These are phyloP conservation scores for Magnolia sinica DNA, from an alignment of 164 flowering plant species.

Conservation along the genomic window DNA sequence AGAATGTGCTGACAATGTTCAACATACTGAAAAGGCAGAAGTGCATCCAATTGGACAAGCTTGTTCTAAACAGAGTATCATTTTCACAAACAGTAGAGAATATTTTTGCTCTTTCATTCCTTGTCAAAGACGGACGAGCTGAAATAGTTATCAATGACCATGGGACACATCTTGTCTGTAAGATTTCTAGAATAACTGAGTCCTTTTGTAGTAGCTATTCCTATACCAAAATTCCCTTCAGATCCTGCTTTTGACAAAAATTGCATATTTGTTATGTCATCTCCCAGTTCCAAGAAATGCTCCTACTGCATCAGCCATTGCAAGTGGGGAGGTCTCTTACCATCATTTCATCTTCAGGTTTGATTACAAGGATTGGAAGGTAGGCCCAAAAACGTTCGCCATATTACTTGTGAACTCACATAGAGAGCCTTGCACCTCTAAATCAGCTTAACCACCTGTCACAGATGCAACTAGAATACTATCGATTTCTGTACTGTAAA, in stretches of 20 bases:
- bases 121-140: slow-evolving; percentile 36
- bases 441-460: no score
- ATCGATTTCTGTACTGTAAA: no score
- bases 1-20: slow-evolving; percentile 29
- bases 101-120: slow-evolving; percentile 37
- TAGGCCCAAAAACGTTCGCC: background rate
- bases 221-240: background rate
- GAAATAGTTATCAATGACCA: slow-evolving; percentile 23
- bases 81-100: slow-evolving; percentile 39
- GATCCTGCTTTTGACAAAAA: background rate
- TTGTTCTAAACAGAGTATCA: slow-evolving; percentile 30
- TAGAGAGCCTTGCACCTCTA: no score
- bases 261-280: background rate
- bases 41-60: slow-evolving; percentile 25
- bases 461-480: background rate
- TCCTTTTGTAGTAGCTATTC: background rate
- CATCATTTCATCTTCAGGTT: slow-evolving; percentile 19
- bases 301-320: slow-evolving; percentile 10
- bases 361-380: slow-evolving; percentile 20
- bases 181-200: slow-evolving; percentile 6
- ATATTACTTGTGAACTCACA: background rate
- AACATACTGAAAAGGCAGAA: slow-evolving; percentile 26
- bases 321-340: slow-evolving; percentile 7
- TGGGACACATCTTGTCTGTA: slow-evolving; percentile 30
- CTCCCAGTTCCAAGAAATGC: slow-evolving; percentile 17